Percentiles rank a stretch among this genome's conserved stretches.
Evolutionary conservation across 305 asterid genomes (phyloP).

Genomic region (Nicotiana rustica): DNA sequence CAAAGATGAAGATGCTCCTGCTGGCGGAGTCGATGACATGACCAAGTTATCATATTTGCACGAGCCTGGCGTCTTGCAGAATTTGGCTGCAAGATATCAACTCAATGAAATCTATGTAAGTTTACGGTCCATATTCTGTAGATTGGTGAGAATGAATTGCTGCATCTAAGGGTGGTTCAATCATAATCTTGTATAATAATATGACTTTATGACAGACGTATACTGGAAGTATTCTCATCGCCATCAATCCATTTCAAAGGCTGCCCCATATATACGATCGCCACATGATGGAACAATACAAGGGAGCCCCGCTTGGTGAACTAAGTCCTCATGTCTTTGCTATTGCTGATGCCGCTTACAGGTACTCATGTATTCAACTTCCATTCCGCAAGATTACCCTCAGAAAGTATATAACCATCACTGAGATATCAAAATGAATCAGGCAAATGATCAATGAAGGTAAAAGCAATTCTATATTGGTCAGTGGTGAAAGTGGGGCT

Average conservation of each 20-base stretch:
- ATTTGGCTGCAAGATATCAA: conserved; percentile 65
- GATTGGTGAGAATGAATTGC: too few relatives aligned
- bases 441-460: conserved; percentile 92
- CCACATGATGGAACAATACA: conserved; percentile 89
- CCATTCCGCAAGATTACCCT: too few relatives aligned
- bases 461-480: conserved; percentile 86
- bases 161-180: background rate
- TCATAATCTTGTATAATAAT: background rate
- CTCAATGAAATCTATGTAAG: conserved; percentile 71
- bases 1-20: conserved; percentile 67
- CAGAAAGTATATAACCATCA: too few relatives aligned
- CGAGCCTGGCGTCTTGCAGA: conserved; percentile 80
- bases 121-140: background rate
- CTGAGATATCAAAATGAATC: conserved; percentile 46
- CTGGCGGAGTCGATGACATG: conserved; percentile 76
- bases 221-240: conserved; percentile 82
- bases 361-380: conserved; percentile 55
- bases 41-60: conserved; percentile 75
- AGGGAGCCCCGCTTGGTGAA: conserved; percentile 85
- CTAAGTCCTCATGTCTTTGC: conserved; percentile 91
- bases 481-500: conserved; percentile 98
- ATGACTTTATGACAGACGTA: conserved; percentile 60
- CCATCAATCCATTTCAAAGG: conserved; percentile 84
- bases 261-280: conserved; percentile 68
- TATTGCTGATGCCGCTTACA: conserved; percentile 82